These are phyloP conservation scores for Sesbania bispinosa DNA, from an alignment of 306 rosid species.

Conservation along the genomic window DNA sequence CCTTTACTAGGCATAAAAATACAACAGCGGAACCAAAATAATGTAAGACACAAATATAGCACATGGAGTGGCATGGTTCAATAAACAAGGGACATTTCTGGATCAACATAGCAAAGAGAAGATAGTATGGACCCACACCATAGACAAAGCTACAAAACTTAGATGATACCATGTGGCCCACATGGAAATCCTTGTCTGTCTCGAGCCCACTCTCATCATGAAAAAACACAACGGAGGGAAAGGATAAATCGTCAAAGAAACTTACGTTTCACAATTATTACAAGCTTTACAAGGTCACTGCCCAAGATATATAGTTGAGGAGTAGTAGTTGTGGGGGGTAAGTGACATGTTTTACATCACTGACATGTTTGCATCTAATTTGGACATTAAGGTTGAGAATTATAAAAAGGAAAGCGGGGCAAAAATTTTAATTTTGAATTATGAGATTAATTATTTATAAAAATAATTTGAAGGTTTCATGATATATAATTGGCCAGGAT, in stretches of 20 bases:
- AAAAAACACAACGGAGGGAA: neutral
- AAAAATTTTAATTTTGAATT: too few relatives aligned
- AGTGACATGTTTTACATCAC: neutral
- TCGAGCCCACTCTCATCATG: conserved; percentile 22
- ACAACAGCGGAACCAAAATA: conserved; percentile 16
- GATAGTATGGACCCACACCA: conserved; percentile 30
- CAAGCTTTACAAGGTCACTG: conserved; percentile 26
- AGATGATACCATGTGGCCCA: conserved; percentile 26
- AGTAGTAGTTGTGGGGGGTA: neutral
- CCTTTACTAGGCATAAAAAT: neutral
- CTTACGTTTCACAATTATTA: conserved; percentile 19
- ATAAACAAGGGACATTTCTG: conserved; percentile 9
- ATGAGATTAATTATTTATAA: too few relatives aligned
- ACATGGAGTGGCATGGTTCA: conserved; percentile 23
- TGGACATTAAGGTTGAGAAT: neutral
- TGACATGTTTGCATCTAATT: neutral
- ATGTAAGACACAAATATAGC: neutral
- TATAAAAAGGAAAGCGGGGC: neutral
- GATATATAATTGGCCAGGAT: too few relatives aligned
- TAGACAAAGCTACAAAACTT: conserved; percentile 17
- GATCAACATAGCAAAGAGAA: conserved; percentile 20
- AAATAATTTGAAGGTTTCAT: too few relatives aligned
- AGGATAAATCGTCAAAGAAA: neutral
- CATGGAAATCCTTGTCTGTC: conserved; percentile 16
- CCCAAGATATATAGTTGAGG: neutral